These are phyloP conservation scores for Naganishia albida DNA, from an alignment of 1,284 basidiomycete genomes.

Conservation along the genomic window DNA sequence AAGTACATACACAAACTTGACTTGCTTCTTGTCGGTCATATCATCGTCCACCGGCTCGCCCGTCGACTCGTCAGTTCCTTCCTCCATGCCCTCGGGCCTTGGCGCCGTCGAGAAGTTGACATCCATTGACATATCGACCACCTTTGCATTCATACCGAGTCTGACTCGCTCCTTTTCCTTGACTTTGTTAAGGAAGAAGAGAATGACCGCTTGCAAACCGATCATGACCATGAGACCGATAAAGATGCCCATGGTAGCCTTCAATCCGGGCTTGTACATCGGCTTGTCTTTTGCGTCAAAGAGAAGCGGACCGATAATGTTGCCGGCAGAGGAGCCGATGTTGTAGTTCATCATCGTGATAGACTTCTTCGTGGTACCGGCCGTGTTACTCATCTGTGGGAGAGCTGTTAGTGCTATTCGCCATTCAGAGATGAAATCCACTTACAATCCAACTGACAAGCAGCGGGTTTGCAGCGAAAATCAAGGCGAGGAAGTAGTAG, in stretches of 20 bases:
- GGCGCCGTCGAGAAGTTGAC: slow-evolving; percentile 36
- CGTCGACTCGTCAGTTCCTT: slow-evolving; percentile 39
- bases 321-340: slow-evolving; percentile 39
- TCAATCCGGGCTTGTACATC: slow-evolving; percentile 48
- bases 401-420: slow-evolving; percentile 37
- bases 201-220: slow-evolving; percentile 38
- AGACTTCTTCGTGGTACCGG: slow-evolving; percentile 55
- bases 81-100: slow-evolving; percentile 25
- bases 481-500: slow-evolving; percentile 54
- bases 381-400: slow-evolving; percentile 53
- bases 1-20: slow-evolving; percentile 37
- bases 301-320: slow-evolving; percentile 46
- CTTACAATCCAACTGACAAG: slow-evolving; percentile 41
- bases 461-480: slow-evolving; percentile 53
- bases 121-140: slow-evolving; percentile 50
- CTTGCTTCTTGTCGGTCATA: slow-evolving; percentile 48
- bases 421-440: slow-evolving; percentile 32
- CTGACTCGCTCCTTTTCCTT: slow-evolving; percentile 48
- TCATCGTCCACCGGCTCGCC: slow-evolving; percentile 37
- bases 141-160: slow-evolving; percentile 47
- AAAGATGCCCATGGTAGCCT: slow-evolving; percentile 49
- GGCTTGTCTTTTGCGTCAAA: slow-evolving; percentile 50
- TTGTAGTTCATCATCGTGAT: slow-evolving; percentile 45
- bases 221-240: slow-evolving; percentile 38
- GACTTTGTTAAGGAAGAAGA: slow-evolving; percentile 47